These are phyloP conservation scores for Daedaleopsis nitida DNA, from an alignment of 768 basidiomycete species.

Conservation along the genomic window DNA sequence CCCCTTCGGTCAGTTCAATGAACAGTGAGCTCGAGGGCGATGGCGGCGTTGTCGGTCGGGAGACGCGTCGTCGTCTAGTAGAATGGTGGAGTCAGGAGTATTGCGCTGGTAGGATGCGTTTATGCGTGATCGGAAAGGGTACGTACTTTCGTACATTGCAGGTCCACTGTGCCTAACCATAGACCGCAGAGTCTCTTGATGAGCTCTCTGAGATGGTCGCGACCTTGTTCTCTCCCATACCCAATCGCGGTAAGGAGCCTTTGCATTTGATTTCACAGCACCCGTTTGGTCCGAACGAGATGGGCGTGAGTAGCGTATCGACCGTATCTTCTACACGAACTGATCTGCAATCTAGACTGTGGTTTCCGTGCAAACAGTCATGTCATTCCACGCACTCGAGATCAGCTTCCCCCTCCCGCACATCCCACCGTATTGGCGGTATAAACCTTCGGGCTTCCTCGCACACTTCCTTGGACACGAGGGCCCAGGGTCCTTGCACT, in stretches of 20 bases:
- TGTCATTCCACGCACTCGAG: constrained; percentile 83
- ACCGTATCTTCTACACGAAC: constrained; percentile 3
- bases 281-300: constrained; percentile 72
- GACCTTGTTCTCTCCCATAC: constrained; percentile 70
- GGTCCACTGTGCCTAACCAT: neutral
- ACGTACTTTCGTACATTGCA: neutral
- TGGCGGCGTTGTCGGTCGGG: constrained; percentile 77
- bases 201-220: constrained; percentile 65
- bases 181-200: constrained; percentile 71
- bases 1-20: constrained; percentile 55
- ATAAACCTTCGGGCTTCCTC: constrained; percentile 77
- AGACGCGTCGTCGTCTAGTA: constrained; percentile 73
- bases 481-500: constrained; percentile 87
- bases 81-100: constrained; percentile 88
- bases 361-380: constrained; percentile 86
- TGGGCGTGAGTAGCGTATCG: constrained; percentile 53
- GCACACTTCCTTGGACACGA: constrained; percentile 90
- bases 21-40: constrained; percentile 67
- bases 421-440: constrained; percentile 71
- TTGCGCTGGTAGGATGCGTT: constrained; percentile 78
- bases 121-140: constrained; percentile 84
- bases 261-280: constrained; percentile 69
- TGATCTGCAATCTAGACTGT: constrained; percentile 52
- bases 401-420: constrained; percentile 78
- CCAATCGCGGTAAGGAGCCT: constrained; percentile 61